Evolutionary conservation across 2,329 filamentous ascomycete genomes (phyloP).

Genomic region (Colletotrichum sp.): DNA sequence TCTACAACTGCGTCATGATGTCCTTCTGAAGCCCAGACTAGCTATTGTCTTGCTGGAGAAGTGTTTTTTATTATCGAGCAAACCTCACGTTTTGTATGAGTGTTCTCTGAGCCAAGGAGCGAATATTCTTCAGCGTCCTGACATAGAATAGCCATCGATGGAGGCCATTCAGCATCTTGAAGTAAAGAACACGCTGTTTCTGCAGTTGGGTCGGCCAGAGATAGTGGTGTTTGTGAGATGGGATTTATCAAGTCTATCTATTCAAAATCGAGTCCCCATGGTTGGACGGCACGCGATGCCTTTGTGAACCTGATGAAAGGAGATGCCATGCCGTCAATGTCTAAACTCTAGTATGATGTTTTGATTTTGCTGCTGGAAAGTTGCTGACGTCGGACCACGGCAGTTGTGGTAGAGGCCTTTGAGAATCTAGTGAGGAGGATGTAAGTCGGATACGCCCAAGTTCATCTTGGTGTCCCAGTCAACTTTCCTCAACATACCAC

Average conservation of each 20-base stretch:
- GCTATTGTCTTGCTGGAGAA: neutral
- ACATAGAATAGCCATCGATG: accelerated
- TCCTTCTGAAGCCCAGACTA: neutral
- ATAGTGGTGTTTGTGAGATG: accelerated
- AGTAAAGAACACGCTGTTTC: neutral
- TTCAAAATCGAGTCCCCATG: accelerated
- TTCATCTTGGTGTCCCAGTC: accelerated
- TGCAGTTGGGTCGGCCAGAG: neutral
- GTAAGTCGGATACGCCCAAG: neutral
- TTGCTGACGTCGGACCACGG: neutral
- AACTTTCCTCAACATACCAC: neutral
- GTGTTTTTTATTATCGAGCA: neutral
- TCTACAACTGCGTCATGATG: neutral
- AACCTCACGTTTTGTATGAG: too few relatives aligned
- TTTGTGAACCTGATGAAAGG: neutral
- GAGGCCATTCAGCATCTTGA: neutral
- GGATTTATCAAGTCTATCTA: neutral
- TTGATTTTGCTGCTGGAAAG: neutral
- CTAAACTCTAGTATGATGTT: neutral
- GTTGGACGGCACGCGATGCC: neutral
- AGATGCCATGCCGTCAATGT: neutral
- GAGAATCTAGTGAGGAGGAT: neutral
- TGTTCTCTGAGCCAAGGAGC: neutral
- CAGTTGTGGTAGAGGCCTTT: neutral
- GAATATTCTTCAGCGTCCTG: accelerated